Base-by-base conservation (phyloP, 2,329 filamentous ascomycete species). In the Epichloe amarillans region DNA sequence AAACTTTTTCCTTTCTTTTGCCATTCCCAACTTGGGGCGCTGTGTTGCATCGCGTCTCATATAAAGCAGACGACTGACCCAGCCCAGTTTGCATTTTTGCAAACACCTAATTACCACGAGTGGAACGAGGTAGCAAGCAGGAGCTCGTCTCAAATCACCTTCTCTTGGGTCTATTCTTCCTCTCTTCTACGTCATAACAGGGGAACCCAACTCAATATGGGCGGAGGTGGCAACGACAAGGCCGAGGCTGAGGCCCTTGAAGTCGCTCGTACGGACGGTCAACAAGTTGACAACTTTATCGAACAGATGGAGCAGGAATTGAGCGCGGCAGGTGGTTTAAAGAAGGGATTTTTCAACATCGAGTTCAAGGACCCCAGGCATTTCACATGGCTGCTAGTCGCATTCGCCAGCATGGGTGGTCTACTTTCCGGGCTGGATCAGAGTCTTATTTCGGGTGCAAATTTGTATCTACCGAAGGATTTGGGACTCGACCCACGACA, bases 401-500 rank as follows among this genome's bases (percentile, higher is more conserved):
- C 74, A 1, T 87, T 87, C 57, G 83, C 83, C n/a, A 84, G 80
- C 15, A 84, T 87, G 80, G 83, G 84, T 47, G 84, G 84, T 61
- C 69, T 88, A 21, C 75, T 87, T 0, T 85, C 81, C 1, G 84
- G 84, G 53, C 72, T 88, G 19, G 84, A 88, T 60, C 84, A 88
- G 65, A 84, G 79, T 44, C 70, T 87, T 51, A 88, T 88, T 58
- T 82, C 77, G 12, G 84, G 84, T 49, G 84, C 84, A 47, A 83
- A 84, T 59, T 69, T 87, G 4, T 83, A 77, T 61, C 69, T 87
- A 43, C 84, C 83, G 3, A 56, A 62, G 0, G 79, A 80, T 43
- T 69, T 87, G 1, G 60, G 68, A 23, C 71, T 87, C 35, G 67
- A 73, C 4, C 66, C 69, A 2, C 68, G 71, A 3, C 73, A 86